Conservation (phyloP, 2,329 filamentous ascomycete species). For the Colletotrichum plurivorum region DNA sequence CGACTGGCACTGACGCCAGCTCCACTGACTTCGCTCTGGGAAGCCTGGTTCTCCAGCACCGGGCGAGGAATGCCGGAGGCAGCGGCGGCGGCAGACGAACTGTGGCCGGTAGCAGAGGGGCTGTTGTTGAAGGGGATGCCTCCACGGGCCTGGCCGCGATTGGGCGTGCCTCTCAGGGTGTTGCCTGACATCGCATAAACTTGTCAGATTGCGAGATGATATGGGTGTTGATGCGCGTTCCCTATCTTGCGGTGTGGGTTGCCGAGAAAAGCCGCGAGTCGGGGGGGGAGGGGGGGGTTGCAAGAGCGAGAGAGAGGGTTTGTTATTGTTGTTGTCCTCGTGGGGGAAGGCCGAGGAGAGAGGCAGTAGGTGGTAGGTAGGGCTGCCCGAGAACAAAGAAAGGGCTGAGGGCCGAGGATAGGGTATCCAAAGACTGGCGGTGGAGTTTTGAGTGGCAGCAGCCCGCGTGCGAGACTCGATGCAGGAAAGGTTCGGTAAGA, state of each 20-base stretch:
- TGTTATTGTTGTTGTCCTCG: too few species aligned
- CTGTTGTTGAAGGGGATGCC: constrained; percentile 73
- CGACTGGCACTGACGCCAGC: constrained; percentile 92
- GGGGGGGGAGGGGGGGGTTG: neutral
- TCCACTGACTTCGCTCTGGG: constrained; percentile 70
- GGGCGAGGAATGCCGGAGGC: constrained; percentile 80
- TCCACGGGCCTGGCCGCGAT: constrained; percentile 70
- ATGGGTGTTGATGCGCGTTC: constrained; percentile 35
- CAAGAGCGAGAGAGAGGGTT: neutral
- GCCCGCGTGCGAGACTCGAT: constrained; percentile 17
- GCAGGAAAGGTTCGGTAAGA: neutral
- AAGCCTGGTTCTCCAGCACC: constrained; percentile 71
- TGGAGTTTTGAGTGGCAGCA: too few species aligned
- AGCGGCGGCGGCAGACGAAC: constrained; percentile 18
- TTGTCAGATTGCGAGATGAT: constrained; percentile 57
- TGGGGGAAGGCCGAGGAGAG: too few species aligned
- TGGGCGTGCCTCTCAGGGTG: constrained; percentile 80
- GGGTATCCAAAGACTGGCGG: neutral
- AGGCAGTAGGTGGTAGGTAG: too few species aligned
- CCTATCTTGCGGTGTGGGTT: constrained; percentile 28
- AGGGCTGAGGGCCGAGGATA: neutral
- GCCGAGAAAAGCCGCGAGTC: constrained; percentile 27
- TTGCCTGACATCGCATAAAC: constrained; percentile 66
- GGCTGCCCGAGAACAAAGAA: constrained; percentile 12
- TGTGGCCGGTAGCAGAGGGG: constrained; percentile 50